Conservation (phyloP, 1,284 basidiomycete genomes). For the Cryptococcus sp. region DNA sequence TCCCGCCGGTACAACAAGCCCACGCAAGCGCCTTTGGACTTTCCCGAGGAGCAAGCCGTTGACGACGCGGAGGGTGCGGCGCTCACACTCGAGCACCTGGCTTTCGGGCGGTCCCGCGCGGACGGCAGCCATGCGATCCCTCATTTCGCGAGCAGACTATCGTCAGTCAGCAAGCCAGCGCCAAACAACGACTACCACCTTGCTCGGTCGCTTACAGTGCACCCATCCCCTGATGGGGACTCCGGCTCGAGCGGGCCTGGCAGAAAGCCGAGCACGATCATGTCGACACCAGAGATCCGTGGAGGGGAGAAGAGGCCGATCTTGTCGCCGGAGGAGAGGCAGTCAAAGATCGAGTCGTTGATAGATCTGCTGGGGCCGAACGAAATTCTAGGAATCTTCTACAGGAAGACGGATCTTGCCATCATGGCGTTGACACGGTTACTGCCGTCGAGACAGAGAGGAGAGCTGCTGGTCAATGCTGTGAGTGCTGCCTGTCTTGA, state of each 20-base stretch:
- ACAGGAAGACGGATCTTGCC: conserved; percentile 43
- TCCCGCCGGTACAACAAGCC: conserved; percentile 1
- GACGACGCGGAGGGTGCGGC: conserved; percentile 51
- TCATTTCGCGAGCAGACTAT: conserved; percentile 33
- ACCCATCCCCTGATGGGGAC: conserved; percentile 5
- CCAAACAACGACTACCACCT: conserved; percentile 45
- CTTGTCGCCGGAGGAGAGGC: conserved; percentile 30
- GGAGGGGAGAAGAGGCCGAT: background rate
- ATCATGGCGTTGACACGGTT: conserved; percentile 44
- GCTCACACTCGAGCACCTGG: conserved; percentile 49
- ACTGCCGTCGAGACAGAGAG: conserved; percentile 42
- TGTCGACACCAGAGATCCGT: background rate
- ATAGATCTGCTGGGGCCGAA: conserved; percentile 43
- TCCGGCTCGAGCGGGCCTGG: background rate
- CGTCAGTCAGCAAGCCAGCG: conserved; percentile 27
- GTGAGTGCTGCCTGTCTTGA: conserved; percentile 24
- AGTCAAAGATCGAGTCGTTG: conserved; percentile 31
- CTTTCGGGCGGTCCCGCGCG: conserved; percentile 45
- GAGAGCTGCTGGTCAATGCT: conserved; percentile 46
- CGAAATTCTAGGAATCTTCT: conserved; percentile 47
- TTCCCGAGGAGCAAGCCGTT: conserved; percentile 22
- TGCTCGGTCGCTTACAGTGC: conserved; percentile 11
- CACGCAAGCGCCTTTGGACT: background rate
- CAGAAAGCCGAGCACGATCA: background rate
- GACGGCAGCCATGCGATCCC: conserved; percentile 42